Evolutionary conservation across 2,329 filamentous ascomycete genomes (phyloP), one percentile per base, ranked within the genome.

Genomic region (Exophiala sp.): DNA sequence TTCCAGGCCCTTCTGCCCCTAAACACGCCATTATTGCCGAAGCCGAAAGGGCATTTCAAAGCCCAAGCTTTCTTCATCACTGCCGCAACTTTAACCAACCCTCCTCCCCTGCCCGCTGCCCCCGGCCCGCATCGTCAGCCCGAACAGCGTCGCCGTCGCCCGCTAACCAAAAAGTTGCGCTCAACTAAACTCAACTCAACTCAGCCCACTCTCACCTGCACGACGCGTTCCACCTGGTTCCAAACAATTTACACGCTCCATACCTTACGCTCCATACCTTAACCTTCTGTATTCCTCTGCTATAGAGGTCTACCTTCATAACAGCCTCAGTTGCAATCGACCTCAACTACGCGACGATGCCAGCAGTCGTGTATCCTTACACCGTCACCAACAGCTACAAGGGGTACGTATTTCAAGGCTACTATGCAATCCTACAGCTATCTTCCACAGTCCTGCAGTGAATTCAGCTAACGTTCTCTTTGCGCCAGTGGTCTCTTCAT

Each of bases 311-410:
- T 19, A 9, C 27, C 37, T 27, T 29, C 39, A 42, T 23, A 41
- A 34, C 14, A 22, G 21, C 29, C 27, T 13, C 23, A 11, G 30
- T 43, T 19, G 11, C 40, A 34, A 21, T 22, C 18, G 34, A 37
- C 43, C 41, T 46, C 21, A n/a, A 35, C 43, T 18, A 44, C 53
- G 56, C 56, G 56, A 58, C 51, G 29, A 58, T 58, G 56, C 48
- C 53, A 48, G 37, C 53, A 18, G 48, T 52, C 32, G 43, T 58
- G 9, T 55, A 58, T 69, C 71, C 71, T 60, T 74, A 71, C 65
- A 73, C 71, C 59, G 70, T 74, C 60, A 73, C 71, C 58, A 74
- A 74, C 64, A 73, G 70, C 58, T 73, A 72, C 59, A 73, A 73
- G 66, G 69, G 71, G 71, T 73, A 68, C 34, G 58, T 60, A 39